Conservation (phyloP, 805 yeast genomes). For the baker's yeast (Saccharomyces cerevisiae) region DNA sequence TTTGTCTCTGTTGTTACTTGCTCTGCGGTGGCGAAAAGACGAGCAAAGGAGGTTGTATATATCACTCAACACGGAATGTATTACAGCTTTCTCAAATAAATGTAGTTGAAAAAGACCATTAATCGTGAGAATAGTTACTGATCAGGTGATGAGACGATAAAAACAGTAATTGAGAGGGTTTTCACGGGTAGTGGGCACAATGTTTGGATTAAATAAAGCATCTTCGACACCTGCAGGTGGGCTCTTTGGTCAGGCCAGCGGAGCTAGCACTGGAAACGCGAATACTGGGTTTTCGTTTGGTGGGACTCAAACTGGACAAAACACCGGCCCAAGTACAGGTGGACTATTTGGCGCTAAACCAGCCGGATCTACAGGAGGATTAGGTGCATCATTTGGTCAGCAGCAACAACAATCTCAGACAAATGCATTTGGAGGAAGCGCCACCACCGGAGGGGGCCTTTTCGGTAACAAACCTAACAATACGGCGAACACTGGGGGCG, state of each 20-base stretch:
- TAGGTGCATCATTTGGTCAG: slow-evolving; percentile 30
- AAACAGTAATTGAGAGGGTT: not conserved
- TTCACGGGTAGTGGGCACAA: not conserved
- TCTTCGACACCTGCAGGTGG: slow-evolving; percentile 14
- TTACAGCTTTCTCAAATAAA: not conserved
- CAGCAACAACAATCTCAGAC: slow-evolving; percentile 4
- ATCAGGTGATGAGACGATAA: not conserved
- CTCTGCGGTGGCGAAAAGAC: not conserved
- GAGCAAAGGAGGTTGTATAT: not conserved
- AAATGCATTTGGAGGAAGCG: not conserved
- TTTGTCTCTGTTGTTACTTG: not conserved
- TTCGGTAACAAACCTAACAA: slow-evolving; percentile 29
- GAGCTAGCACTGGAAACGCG: not conserved
- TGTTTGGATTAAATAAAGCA: slow-evolving; percentile 9
- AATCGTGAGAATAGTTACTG: not conserved
- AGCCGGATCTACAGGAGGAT: slow-evolving; percentile 6
- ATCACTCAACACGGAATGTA: not conserved
- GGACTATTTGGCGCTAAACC: slow-evolving; percentile 20
- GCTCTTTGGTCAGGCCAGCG: slow-evolving; percentile 13
- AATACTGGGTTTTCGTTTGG: slow-evolving; percentile 28
- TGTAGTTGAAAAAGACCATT: not conserved
- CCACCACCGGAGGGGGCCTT: slow-evolving; percentile 27
- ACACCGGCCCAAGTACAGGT: slow-evolving; percentile 8
- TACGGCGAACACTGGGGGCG: slow-evolving; percentile 17
- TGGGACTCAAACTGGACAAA: slow-evolving; percentile 17